These are phyloP conservation scores for Dactylonectria estremocensis DNA, from an alignment of 2,329 filamentous ascomycete genomes.

Conservation along the genomic window DNA sequence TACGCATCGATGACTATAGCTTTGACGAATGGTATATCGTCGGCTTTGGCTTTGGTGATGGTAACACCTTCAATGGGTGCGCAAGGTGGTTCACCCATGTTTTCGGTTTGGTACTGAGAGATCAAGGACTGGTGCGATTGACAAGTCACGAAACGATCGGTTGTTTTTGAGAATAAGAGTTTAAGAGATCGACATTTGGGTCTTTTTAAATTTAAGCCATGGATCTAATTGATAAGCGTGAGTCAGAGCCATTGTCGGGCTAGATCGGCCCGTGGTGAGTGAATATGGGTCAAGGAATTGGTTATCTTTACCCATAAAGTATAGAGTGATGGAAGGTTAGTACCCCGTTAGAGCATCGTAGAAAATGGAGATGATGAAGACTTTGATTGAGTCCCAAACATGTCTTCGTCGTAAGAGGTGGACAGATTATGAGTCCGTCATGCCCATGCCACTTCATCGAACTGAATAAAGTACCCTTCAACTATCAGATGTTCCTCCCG, in stretches of 20 bases:
- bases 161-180: background rate
- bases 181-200: background rate
- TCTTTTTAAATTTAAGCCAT: background rate
- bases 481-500: too few relatives aligned
- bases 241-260: background rate
- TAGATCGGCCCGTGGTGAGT: background rate
- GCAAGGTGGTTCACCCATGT: background rate
- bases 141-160: background rate
- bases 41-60: slow-evolving; percentile 18
- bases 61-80: background rate
- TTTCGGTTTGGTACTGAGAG: background rate
- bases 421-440: too few relatives aligned
- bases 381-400: too few relatives aligned
- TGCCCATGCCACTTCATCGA: too few relatives aligned
- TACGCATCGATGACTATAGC: slow-evolving; percentile 51
- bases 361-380: too few relatives aligned
- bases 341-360: too few relatives aligned
- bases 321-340: background rate
- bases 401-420: too few relatives aligned
- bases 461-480: too few relatives aligned
- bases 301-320: too few relatives aligned
- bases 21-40: slow-evolving; percentile 49
- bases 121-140: background rate
- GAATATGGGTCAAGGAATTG: too few relatives aligned
- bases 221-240: too few relatives aligned